These are phyloP conservation scores for Pythium guiyangense DNA, from an alignment of 352 stramenopile genomes.

Conservation along the genomic window DNA sequence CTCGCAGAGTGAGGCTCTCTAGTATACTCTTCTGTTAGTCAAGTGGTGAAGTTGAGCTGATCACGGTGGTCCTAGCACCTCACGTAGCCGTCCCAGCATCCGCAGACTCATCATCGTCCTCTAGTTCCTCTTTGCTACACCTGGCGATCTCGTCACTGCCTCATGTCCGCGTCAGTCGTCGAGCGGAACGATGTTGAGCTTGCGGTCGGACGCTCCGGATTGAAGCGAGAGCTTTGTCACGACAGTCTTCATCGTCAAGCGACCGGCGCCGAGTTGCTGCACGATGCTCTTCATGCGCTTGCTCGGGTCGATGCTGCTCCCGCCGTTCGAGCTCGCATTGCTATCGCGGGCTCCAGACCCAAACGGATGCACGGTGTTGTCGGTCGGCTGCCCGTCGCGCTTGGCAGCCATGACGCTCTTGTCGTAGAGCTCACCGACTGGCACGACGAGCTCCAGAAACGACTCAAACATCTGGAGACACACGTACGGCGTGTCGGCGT, in stretches of 20 bases:
- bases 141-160: too few species aligned
- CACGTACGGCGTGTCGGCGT: constrained; percentile 19
- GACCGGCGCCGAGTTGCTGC: constrained; percentile 6
- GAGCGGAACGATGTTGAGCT: background rate
- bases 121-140: too few species aligned
- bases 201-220: background rate
- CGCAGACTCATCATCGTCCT: too few species aligned
- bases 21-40: too few species aligned
- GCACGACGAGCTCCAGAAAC: constrained; percentile 33
- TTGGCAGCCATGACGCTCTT: constrained; percentile 6
- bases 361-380: too few species aligned
- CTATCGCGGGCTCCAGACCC: background rate
- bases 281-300: constrained; percentile 10
- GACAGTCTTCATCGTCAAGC: constrained; percentile 5
- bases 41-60: too few species aligned
- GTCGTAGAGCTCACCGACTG: constrained; percentile 17
- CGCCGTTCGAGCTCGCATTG: background rate
- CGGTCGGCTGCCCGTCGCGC: background rate
- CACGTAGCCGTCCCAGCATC: too few species aligned
- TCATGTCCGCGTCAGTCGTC: background rate
- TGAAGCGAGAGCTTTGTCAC: constrained; percentile 8
- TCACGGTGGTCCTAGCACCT: too few species aligned
- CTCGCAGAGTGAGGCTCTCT: too few species aligned
- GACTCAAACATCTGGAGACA: constrained; percentile 38
- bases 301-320: background rate